Conservation (phyloP, 306 rosid genomes). For the Cyclanthera cordifolia region DNA sequence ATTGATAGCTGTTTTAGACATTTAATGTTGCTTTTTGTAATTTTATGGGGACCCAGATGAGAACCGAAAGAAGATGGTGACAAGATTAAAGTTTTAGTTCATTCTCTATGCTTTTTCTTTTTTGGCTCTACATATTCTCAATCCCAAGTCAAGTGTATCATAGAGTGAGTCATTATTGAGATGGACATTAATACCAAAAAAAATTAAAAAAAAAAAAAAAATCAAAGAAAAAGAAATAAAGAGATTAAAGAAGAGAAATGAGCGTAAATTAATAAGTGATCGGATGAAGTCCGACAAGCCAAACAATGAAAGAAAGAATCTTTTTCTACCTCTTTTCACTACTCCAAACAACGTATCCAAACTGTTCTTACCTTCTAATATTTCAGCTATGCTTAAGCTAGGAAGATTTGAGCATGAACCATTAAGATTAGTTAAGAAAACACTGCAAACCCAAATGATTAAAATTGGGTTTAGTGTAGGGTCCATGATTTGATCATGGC, state of each 20-base stretch:
- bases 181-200: background rate
- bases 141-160: background rate
- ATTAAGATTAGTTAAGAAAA: background rate
- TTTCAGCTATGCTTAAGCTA: background rate
- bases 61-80: constrained; percentile 11
- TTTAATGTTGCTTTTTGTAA: background rate
- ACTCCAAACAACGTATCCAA: too few relatives aligned
- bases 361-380: too few relatives aligned
- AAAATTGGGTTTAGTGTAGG: constrained; percentile 6
- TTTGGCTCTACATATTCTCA: background rate
- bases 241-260: too few relatives aligned
- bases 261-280: too few relatives aligned
- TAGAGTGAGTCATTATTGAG: background rate
- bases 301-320: too few relatives aligned
- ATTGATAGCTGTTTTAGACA: background rate
- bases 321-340: too few relatives aligned
- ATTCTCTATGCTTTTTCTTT: background rate
- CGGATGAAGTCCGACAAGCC: too few relatives aligned
- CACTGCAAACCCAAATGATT: background rate
- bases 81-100: constrained; percentile 1
- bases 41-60: constrained; percentile 3
- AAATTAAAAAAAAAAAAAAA: background rate
- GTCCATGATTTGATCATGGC: constrained; percentile 18
- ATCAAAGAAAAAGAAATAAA: background rate
- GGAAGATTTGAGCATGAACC: background rate